These are phyloP conservation scores for Phytophthora constricta DNA, from an alignment of 352 stramenopile genomes.

Conservation along the genomic window DNA sequence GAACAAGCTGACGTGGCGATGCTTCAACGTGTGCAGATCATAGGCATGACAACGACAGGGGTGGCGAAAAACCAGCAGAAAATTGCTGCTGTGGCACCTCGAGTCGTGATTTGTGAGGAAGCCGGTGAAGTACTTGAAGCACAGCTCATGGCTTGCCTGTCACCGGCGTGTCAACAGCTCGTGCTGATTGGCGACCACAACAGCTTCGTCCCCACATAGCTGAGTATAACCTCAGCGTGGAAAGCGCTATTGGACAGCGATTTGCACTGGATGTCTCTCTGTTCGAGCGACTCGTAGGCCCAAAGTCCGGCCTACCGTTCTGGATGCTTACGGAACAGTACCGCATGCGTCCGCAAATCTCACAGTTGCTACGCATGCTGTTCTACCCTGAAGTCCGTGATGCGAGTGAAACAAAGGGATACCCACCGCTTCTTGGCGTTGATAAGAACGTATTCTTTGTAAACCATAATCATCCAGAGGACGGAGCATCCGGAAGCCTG, in stretches of 20 bases:
- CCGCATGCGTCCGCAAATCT: slow-evolving; percentile 84
- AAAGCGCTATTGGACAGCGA: slow-evolving; percentile 47
- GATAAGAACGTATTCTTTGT: slow-evolving; percentile 77
- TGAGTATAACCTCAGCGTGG: slow-evolving; percentile 74
- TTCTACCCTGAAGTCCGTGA: slow-evolving; percentile 78
- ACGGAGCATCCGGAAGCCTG: slow-evolving; percentile 22
- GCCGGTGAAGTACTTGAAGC: slow-evolving; percentile 88
- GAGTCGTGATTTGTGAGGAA: slow-evolving; percentile 89
- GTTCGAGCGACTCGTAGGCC: slow-evolving; percentile 78
- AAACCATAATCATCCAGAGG: slow-evolving; percentile 62
- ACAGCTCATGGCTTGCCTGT: slow-evolving; percentile 65
- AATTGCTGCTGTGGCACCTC: slow-evolving; percentile 56
- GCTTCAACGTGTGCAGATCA: slow-evolving; percentile 52
- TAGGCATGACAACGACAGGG: slow-evolving; percentile 86
- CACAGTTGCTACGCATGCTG: slow-evolving; percentile 64
- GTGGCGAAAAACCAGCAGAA: slow-evolving; percentile 78
- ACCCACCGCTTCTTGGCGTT: slow-evolving; percentile 59
- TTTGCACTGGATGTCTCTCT: slow-evolving; percentile 84
- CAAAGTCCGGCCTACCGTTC: slow-evolving; percentile 24
- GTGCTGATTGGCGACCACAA: slow-evolving; percentile 91
- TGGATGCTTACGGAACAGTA: slow-evolving; percentile 78
- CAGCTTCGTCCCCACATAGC: slow-evolving; percentile 83
- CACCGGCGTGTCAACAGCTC: slow-evolving; percentile 74
- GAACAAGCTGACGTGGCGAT: slow-evolving; percentile 39
- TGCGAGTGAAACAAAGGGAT: slow-evolving; percentile 53